phyloP scores from a whole-genome alignment of 2,329 filamentous ascomycete species.

The Aspergillus quadricinctus region DNA sequence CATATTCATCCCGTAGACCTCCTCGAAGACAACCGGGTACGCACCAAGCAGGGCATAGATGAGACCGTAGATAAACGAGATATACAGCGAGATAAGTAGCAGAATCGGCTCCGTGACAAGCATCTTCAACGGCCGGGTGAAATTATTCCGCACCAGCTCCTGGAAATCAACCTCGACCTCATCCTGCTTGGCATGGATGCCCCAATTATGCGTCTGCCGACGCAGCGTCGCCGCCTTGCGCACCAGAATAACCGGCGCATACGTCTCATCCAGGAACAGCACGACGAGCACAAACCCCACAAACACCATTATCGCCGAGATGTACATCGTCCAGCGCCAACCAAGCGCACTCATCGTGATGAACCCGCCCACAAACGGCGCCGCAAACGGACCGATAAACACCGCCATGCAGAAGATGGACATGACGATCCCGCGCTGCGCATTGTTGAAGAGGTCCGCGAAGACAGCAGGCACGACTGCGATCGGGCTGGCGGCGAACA shows the following conservation, averaged over 20 bases:
- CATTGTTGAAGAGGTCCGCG: slow-evolving; percentile 49
- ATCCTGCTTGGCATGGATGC: slow-evolving; percentile 54
- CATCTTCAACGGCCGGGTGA: slow-evolving; percentile 40
- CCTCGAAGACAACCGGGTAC: slow-evolving; percentile 30
- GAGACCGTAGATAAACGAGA: slow-evolving; percentile 31
- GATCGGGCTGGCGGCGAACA: slow-evolving; percentile 44
- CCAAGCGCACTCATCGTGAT: slow-evolving; percentile 46
- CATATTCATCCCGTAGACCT: slow-evolving; percentile 27
- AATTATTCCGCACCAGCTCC: slow-evolving; percentile 47
- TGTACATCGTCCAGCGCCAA: slow-evolving; percentile 52
- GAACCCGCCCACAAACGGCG: slow-evolving; percentile 51
- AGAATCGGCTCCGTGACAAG: slow-evolving; percentile 41
- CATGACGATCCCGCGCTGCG: slow-evolving; percentile 40
- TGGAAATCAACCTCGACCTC: slow-evolving; percentile 51
- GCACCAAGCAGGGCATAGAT: slow-evolving; percentile 31
- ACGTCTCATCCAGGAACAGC: slow-evolving; percentile 51
- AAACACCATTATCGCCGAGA: slow-evolving; percentile 53
- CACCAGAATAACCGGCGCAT: slow-evolving; percentile 42
- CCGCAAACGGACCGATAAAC: slow-evolving; percentile 47
- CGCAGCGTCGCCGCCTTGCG: slow-evolving; percentile 46
- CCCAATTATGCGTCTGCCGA: slow-evolving; percentile 55
- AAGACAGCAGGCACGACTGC: slow-evolving; percentile 43
- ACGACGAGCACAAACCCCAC: slow-evolving; percentile 34
- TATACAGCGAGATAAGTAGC: slow-evolving; percentile 28
- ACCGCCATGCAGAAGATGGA: slow-evolving; percentile 50